Evolutionary conservation across 2,329 filamentous ascomycete species (phyloP), one percentile per base, ranked within the genome.

Genomic region (Aspergillus pseudoglaucus): DNA sequence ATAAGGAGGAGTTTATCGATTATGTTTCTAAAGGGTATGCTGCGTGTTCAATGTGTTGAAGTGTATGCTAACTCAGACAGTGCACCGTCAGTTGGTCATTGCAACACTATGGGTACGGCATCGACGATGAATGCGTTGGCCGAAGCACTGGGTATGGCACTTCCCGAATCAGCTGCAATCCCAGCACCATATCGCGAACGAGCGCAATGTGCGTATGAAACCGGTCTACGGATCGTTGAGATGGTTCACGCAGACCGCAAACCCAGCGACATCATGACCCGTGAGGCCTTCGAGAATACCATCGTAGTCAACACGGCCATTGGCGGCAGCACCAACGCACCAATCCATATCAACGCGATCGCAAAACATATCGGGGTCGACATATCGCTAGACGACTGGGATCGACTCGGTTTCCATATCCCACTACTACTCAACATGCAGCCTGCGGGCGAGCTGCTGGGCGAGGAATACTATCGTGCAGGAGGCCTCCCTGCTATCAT

Each of bases 291-390:
- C 48, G 77, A 80, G 61, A 81, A 80, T 50, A 76, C 75, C 6
- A 77, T 81, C 23, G 73, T 75, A 5, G 71, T 70, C 38, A 79
- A 78, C 51, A 76, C 75, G 1, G 77, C 77, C 17, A 78, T 80
- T 46, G 78, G 78, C 22, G 78, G 78, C 12, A 78, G 74, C 52
- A 79, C 77, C 3, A 81, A 81, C 51, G 77, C 77, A 0, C 76
- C 77, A 0, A 79, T 81, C 43, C 78, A 80, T 56, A 62, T 80
- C 42, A 75, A 73, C 35, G 78, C 77, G 8, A 71, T 80, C 18
- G 77, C 78, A 2, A 75, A 74, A 50, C 77, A 80, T 46, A 71
- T 78, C 9, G 76, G 76, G 1, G 72, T 81, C 1, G 59, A 69
- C 1, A 59, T 81, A 0, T 66, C 72, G 10, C 59, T 79, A 27